Percentiles rank a stretch among this genome's conserved stretches.
Conservation (phyloP, 108 stramenopile genomes). For the Nannochloropsis granulata region DNA sequence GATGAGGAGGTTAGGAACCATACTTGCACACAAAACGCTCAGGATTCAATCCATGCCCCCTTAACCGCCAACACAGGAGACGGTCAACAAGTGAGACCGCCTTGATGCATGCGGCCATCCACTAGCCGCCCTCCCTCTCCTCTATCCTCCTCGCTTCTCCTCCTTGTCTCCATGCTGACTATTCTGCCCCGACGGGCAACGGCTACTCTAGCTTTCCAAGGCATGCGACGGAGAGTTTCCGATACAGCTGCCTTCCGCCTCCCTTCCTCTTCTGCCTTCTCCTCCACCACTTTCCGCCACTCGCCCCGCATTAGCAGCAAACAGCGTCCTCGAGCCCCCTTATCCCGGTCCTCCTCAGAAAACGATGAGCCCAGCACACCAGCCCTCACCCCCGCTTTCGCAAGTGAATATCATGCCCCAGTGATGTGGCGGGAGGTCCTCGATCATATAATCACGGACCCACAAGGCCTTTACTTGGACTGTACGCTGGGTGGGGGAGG, state of each 20-base stretch:
- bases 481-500: constrained; percentile 30
- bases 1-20: too few relatives aligned
- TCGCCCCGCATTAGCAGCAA: not conserved
- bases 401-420: not conserved
- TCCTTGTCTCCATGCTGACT: not conserved
- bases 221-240: not conserved
- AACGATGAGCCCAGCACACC: too few relatives aligned
- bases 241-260: not conserved
- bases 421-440: constrained; percentile 3
- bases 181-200: not conserved
- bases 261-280: not conserved
- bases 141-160: not conserved
- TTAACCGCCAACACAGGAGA: too few relatives aligned
- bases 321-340: not conserved
- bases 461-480: constrained; percentile 20
- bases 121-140: not conserved
- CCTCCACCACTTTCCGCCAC: not conserved
- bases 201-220: too few relatives aligned
- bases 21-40: too few relatives aligned
- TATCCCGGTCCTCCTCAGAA: too few relatives aligned
- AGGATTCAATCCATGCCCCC: too few relatives aligned
- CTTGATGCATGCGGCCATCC: not conserved
- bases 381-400: not conserved
- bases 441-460: constrained; percentile 16
- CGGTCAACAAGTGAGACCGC: too few relatives aligned